Evolutionary conservation across 1,139 yeast genomes (phyloP), one percentile per base, ranked within the genome.

Genomic region (Eremothecium coryli): DNA sequence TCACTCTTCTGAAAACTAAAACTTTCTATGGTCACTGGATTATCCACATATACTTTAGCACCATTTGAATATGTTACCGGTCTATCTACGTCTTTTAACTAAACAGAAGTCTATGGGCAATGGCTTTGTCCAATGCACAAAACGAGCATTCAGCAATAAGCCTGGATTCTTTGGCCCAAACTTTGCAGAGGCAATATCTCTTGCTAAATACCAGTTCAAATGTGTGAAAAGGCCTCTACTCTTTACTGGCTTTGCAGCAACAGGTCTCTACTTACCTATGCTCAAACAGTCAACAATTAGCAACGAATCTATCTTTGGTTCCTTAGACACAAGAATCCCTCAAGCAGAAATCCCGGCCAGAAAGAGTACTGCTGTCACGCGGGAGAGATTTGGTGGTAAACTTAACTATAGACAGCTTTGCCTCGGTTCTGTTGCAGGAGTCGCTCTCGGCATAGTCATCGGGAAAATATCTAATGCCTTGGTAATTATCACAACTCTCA

Each of bases 351-450:
- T n/a, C 9, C 12, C 11, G 4, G 22, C 30, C 9, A 18, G 22
- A 24, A 37, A 26, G 36, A 31, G 21, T 36, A 14, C n/a, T 13
- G 12, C 20, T 4, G 30, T 17, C 11, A 16, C 22, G 4, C n/a
- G 30, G 4, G 30, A 11, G 7, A 43, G 54, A 23, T 56, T 51
- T 25, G 48, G 53, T 37, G 56, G 53, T 7, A 58, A 52, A 36
- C 42, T 58, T 9, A 45, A 38, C 9, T 46, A 50, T 31, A 36
- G 41, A 18, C 49, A 49, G 28, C 34, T 49, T 21, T 46, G 49
- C 34, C 23, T 45, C 10, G 53, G 54, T 4, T 49, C 53, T 1
- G 39, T 49, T 2, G 27, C 47, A 4, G 54, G 54, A 4, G 36
- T 49, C 1, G 42, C 40, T 9, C 26, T 37, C 11, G 54, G 52